Evolutionary conservation across 208 protist genomes (phyloP).

Genomic region (Crithidia thermophila): DNA sequence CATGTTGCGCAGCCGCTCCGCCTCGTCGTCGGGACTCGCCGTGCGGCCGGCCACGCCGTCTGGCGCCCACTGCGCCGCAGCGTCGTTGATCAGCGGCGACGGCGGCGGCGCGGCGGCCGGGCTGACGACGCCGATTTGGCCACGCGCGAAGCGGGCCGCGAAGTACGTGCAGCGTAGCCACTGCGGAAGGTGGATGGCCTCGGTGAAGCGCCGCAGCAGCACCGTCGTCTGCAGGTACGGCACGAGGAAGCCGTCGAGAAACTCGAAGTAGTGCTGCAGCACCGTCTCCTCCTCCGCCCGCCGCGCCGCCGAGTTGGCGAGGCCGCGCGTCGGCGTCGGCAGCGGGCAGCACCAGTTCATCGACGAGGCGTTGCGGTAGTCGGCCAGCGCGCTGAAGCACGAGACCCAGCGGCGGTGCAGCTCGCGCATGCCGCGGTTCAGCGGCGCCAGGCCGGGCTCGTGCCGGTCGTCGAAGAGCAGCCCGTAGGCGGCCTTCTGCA

Average conservation of each 20-base stretch:
- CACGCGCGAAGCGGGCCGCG: conserved; percentile 10
- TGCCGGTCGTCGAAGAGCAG: conserved; percentile 33
- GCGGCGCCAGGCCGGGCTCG: conserved; percentile 20
- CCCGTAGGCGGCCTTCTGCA: conserved; percentile 47
- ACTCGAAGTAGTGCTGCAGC: conserved; percentile 32
- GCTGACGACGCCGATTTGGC: conserved; percentile 8
- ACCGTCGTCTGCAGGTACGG: conserved; percentile 41
- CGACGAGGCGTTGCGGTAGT: conserved; percentile 23
- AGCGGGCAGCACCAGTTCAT: conserved; percentile 22
- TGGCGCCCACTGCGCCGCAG: no score
- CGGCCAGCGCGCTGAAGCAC: conserved; percentile 35
- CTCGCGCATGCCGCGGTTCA: conserved; percentile 33
- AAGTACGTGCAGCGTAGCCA: conserved; percentile 40
- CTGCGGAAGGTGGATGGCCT: conserved; percentile 39
- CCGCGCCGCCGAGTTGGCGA: not conserved
- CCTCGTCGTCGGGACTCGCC: not conserved
- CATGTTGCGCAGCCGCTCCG: conserved; percentile 11
- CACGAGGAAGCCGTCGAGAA: conserved; percentile 38
- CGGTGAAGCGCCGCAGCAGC: conserved; percentile 37
- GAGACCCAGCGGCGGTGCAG: conserved; percentile 43
- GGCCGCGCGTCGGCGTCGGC: conserved; percentile 13
- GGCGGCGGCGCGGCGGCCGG: not conserved
- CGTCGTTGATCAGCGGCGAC: conserved; percentile 3
- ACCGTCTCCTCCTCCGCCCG: conserved; percentile 17
- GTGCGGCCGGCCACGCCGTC: not conserved